Percentiles rank a stretch among this genome's conserved stretches.
Evolutionary conservation across 23 red algal species (phyloP).

Genomic region (Cyanidioschyzon merolae): DNA sequence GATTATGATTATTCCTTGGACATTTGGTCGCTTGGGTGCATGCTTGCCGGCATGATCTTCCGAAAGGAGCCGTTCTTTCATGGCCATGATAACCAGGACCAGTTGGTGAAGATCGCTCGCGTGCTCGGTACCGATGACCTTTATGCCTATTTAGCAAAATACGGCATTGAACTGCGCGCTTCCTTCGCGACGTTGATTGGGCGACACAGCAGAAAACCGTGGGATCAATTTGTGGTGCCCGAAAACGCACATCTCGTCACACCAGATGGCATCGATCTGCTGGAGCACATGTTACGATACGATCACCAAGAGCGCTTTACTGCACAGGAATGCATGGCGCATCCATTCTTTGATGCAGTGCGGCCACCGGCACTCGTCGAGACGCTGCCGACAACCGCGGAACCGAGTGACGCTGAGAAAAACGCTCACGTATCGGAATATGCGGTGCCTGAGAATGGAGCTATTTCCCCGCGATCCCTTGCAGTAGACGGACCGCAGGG

Average conservation of each 20-base stretch:
- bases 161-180: conserved; percentile 54
- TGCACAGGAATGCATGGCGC: conserved; percentile 73
- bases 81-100: conserved; percentile 93
- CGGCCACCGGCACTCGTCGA: conserved; percentile 12
- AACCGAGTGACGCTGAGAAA: neutral
- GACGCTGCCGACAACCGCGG: neutral
- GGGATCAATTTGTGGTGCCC: conserved; percentile 62
- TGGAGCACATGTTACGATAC: conserved; percentile 85
- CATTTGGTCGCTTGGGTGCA: conserved; percentile 96
- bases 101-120: conserved; percentile 87
- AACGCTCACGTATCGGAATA: no score
- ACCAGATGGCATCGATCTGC: conserved; percentile 63
- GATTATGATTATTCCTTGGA: conserved; percentile 99
- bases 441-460: no score
- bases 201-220: conserved; percentile 46
- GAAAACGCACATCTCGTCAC: conserved; percentile 75
- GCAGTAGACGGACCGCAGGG: no score
- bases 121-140: conserved; percentile 92
- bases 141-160: conserved; percentile 53
- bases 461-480: no score
- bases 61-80: conserved; percentile 91
- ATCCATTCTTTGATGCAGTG: conserved; percentile 84
- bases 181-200: conserved; percentile 46
- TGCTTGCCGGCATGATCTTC: conserved; percentile 97
- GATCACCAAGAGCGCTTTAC: conserved; percentile 86